phyloP scores from a whole-genome alignment of 1,284 basidiomycete species.

The Ceratobasidium sp. region DNA sequence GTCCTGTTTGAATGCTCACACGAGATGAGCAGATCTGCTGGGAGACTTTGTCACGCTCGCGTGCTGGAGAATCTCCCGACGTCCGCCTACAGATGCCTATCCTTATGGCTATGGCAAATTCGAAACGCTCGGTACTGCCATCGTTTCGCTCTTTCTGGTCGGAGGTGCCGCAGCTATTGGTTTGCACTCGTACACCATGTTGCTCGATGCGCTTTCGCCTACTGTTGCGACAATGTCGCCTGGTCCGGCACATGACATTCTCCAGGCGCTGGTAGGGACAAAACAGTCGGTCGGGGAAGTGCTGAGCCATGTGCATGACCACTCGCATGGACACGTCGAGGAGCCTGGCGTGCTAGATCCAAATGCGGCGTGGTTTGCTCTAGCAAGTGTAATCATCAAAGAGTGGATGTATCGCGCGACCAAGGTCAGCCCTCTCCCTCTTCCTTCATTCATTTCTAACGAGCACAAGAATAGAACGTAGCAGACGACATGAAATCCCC shows the following conservation, averaged over 20 bases:
- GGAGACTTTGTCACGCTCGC: conserved; percentile 95
- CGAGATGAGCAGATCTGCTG: conserved; percentile 71
- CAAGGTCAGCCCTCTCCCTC: conserved; percentile 56
- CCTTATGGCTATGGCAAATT: conserved; percentile 94
- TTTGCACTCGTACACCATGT: conserved; percentile 85
- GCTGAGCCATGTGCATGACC: conserved; percentile 69
- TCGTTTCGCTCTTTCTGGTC: conserved; percentile 66
- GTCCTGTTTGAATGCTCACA: conserved; percentile 44
- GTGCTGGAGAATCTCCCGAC: conserved; percentile 90
- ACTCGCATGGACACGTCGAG: conserved; percentile 57
- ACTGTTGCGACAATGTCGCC: conserved; percentile 69
- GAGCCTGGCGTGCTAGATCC: conserved; percentile 68
- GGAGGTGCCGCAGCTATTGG: conserved; percentile 93
- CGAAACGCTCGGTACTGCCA: conserved; percentile 91
- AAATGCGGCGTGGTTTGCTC: conserved; percentile 97
- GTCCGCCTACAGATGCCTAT: conserved; percentile 80
- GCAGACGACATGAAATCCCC: conserved; percentile 91
- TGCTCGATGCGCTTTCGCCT: conserved; percentile 76
- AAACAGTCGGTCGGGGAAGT: conserved; percentile 66
- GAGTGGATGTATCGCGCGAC: conserved; percentile 94
- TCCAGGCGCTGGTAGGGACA: conserved; percentile 69
- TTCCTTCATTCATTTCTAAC: neutral
- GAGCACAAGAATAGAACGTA: conserved; percentile 64
- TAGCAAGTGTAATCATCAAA: conserved; percentile 83
- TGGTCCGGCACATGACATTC: conserved; percentile 71